Percentiles rank a stretch among this genome's conserved stretches.
Conservation (phyloP, 768 basidiomycete species). For the Leccinum boreale region DNA sequence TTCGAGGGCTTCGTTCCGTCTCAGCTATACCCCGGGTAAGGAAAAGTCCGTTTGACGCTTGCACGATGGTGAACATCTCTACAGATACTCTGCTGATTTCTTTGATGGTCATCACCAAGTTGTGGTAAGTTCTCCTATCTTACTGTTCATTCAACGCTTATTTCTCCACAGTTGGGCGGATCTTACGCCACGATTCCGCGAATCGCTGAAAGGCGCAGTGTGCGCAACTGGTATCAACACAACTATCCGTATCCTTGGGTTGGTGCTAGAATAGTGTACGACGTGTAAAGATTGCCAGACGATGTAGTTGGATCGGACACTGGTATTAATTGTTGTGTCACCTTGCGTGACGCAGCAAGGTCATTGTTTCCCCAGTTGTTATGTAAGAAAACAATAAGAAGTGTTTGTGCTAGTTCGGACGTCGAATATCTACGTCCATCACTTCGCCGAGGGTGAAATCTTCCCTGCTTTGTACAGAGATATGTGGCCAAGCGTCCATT, state of each 20-base stretch:
- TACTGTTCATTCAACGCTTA: background rate
- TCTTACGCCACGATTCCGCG: conserved; percentile 85
- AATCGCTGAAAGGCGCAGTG: conserved; percentile 66
- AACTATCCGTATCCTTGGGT: conserved; percentile 91
- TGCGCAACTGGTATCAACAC: conserved; percentile 91
- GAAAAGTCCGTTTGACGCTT: background rate
- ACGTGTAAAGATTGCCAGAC: conserved; percentile 24
- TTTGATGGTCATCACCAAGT: conserved; percentile 85
- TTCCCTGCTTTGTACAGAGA: background rate
- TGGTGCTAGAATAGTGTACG: conserved; percentile 68
- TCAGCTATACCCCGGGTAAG: conserved; percentile 81
- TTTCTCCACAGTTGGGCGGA: conserved; percentile 70
- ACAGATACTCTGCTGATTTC: conserved; percentile 82
- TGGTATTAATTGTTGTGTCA: no score
- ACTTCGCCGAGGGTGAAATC: background rate
- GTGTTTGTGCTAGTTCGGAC: background rate
- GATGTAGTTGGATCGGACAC: conserved; percentile 2
- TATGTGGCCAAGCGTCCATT: conserved; percentile 49
- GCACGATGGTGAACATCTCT: background rate
- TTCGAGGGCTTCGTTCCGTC: conserved; percentile 77
- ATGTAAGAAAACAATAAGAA: conserved; percentile 6
- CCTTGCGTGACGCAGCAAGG: no score
- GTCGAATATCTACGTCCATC: background rate
- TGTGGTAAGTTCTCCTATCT: conserved; percentile 48
- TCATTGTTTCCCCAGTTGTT: background rate